Evolutionary conservation across 192 early-diverging fungal genomes (phyloP).

Genomic region (Haplosporangium gracile): DNA sequence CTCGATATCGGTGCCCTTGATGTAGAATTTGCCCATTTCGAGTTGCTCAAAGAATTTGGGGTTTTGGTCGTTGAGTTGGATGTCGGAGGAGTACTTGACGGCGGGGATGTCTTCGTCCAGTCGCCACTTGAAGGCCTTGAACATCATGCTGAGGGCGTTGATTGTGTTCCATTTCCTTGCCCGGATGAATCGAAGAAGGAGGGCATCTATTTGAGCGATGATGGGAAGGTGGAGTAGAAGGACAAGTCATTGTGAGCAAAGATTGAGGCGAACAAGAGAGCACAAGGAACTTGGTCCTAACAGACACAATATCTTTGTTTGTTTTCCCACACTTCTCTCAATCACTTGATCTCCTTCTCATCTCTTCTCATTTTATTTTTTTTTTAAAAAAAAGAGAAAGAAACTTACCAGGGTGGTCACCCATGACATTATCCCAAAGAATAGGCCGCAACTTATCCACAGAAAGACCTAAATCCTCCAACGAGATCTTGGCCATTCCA

Average conservation of each 20-base stretch:
- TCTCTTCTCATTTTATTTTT: too few relatives aligned
- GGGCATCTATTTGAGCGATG: conserved; percentile 60
- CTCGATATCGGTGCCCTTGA: conserved; percentile 60
- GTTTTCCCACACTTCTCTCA: too few relatives aligned
- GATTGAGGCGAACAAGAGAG: too few relatives aligned
- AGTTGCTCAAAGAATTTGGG: conserved; percentile 54
- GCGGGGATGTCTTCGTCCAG: conserved; percentile 67
- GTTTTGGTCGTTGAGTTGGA: conserved; percentile 58
- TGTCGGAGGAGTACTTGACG: conserved; percentile 71
- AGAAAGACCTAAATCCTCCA: conserved; percentile 27
- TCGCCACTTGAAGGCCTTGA: conserved; percentile 82
- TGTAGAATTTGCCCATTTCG: conserved; percentile 56
- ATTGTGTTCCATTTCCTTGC: conserved; percentile 91
- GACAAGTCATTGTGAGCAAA: neutral
- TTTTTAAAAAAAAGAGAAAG: neutral
- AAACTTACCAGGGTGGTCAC: conserved; percentile 40
- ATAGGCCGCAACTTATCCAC: conserved; percentile 39
- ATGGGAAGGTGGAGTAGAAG: neutral
- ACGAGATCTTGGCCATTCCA: conserved; percentile 43
- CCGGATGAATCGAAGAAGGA: conserved; percentile 85
- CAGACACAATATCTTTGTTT: too few relatives aligned
- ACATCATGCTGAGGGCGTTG: conserved; percentile 79
- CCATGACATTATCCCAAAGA: conserved; percentile 51
- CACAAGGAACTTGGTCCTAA: too few relatives aligned
- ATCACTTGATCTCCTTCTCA: too few relatives aligned